Percentiles rank a stretch among this genome's conserved stretches.
Evolutionary conservation across 257 asterid genomes (phyloP).

Genomic region (Salvia hispanica): DNA sequence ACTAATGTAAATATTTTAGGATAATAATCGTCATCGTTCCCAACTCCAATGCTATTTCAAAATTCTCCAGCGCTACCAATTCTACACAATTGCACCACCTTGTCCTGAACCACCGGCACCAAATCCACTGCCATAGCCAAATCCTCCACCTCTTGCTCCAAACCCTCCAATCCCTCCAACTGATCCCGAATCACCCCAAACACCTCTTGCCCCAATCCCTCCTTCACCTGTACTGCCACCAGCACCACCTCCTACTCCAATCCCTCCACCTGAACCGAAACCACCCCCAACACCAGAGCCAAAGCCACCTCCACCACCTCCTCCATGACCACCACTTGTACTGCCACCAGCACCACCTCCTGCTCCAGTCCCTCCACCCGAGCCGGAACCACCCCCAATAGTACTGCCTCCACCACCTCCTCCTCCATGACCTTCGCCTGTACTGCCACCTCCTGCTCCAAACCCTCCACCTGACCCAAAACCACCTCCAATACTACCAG

Average conservation of each 20-base stretch:
- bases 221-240: constrained; percentile 37
- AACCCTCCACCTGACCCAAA: constrained; percentile 35
- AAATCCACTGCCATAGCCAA: constrained; percentile 40
- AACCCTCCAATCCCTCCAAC: constrained; percentile 45
- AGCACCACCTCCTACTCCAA: constrained; percentile 35
- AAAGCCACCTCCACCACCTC: constrained; percentile 35
- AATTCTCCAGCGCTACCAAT: no score
- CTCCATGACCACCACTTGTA: constrained; percentile 30
- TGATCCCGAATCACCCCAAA: constrained; percentile 35
- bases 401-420: constrained; percentile 44
- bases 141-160: constrained; percentile 42
- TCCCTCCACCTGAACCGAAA: constrained; percentile 36
- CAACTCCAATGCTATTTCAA: no score
- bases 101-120: no score
- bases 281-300: no score
- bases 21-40: no score
- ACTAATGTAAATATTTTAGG: no score
- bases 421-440: constrained; percentile 32
- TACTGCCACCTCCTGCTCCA: constrained; percentile 41
- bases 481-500: constrained; percentile 40
- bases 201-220: constrained; percentile 35
- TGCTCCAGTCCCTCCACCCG: constrained; percentile 40
- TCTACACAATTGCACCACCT: no score
- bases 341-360: constrained; percentile 46
- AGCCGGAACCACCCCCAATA: constrained; percentile 38